phyloP scores from a whole-genome alignment of 305 asterid species.

The Fraxinus sp. region DNA sequence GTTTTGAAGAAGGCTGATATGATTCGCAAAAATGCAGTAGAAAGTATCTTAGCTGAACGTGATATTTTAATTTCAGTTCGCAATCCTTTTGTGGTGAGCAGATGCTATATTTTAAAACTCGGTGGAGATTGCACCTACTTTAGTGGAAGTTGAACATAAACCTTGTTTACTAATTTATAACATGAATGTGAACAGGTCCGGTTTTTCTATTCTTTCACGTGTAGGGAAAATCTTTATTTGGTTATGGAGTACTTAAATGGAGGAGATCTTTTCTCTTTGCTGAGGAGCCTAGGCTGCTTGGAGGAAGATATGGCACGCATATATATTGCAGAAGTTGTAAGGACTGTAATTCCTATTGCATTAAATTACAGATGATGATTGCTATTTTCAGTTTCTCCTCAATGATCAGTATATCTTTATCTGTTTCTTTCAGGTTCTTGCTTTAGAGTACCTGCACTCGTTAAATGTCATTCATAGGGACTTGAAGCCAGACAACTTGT shows the following conservation, averaged over 20 bases:
- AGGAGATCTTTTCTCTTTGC: slow-evolving; percentile 95
- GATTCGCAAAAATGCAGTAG: slow-evolving; percentile 98
- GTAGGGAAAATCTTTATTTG: slow-evolving; percentile 98
- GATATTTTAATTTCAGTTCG: slow-evolving; percentile 95
- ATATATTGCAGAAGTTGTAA: slow-evolving; percentile 97
- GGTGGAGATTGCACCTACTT: slow-evolving; percentile 11
- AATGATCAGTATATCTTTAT: slow-evolving; percentile 24
- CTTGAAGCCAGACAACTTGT: slow-evolving; percentile 95
- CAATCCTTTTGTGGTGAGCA: slow-evolving; percentile 99
- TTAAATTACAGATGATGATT: slow-evolving; percentile 24
- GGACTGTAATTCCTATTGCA: slow-evolving; percentile 33
- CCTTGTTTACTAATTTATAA: slow-evolving; percentile 44
- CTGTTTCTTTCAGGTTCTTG: slow-evolving; percentile 76
- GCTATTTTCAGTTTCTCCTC: slow-evolving; percentile 25
- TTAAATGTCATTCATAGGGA: slow-evolving; percentile 91
- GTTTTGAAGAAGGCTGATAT: slow-evolving; percentile 95
- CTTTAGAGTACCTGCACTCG: slow-evolving; percentile 95
- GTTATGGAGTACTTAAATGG: slow-evolving; percentile 99
- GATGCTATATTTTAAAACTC: slow-evolving; percentile 25
- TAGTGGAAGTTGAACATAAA: slow-evolving; percentile 17
- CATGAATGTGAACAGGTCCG: slow-evolving; percentile 91
- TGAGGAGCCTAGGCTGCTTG: slow-evolving; percentile 91
- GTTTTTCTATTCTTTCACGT: slow-evolving; percentile 99
- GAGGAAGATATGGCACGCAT: slow-evolving; percentile 93
- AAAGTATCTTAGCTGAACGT: slow-evolving; percentile 95